phyloP scores from a whole-genome alignment of 1,284 basidiomycete species.

The Earliella scabrosa region DNA sequence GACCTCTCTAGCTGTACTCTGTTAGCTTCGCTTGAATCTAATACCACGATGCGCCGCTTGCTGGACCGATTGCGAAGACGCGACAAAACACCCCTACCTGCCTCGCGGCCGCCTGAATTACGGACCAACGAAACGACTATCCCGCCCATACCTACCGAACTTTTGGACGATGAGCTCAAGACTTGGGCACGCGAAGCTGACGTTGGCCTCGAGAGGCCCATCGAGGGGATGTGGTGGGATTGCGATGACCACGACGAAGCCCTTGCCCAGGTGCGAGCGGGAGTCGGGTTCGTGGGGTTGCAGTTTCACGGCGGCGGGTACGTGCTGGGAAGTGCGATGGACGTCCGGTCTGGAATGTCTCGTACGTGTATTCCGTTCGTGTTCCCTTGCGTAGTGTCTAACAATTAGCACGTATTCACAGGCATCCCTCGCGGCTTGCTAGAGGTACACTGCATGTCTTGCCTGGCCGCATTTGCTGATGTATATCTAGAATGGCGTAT shows the following conservation, averaged over 20 bases:
- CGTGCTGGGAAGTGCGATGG: conserved; percentile 16
- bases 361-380: conserved; percentile 8
- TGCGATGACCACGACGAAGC: background rate
- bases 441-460: conserved; percentile 4
- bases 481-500: conserved; percentile 14
- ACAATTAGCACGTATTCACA: background rate
- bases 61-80: background rate
- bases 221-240: conserved; percentile 20
- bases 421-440: conserved; percentile 21
- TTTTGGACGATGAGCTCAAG: conserved; percentile 11
- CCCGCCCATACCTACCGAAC: background rate
- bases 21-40: background rate
- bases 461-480: background rate
- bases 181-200: conserved; percentile 7
- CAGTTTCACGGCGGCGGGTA: conserved; percentile 25
- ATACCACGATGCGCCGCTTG: background rate
- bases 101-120: background rate
- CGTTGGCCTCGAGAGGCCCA: background rate
- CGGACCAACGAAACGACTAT: conserved; percentile 6
- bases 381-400: background rate
- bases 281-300: conserved; percentile 8
- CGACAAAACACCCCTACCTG: background rate
- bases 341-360: conserved; percentile 18
- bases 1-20: background rate
- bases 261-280: background rate